A percentile compares a stretch with the other conserved stretches of the same genome.
phyloP scores from a whole-genome alignment of 495 filamentous ascomycete species.

The Aspergillus ostianus region DNA sequence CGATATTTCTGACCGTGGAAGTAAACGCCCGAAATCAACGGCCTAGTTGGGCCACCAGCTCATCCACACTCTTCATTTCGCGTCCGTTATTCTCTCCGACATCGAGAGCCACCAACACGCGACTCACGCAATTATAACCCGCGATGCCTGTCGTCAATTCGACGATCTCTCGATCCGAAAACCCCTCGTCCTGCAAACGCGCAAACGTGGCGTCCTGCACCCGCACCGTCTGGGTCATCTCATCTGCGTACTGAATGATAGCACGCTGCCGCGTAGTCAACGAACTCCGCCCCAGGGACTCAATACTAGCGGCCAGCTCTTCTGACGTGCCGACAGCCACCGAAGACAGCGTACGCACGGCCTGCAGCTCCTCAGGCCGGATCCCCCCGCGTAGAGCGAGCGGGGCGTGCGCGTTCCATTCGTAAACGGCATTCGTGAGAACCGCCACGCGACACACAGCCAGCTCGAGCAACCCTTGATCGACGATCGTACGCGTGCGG shows the following conservation, averaged over 20 bases:
- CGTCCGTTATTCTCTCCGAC: constrained; percentile 52
- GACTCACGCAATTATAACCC: constrained; percentile 82
- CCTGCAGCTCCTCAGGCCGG: constrained; percentile 41
- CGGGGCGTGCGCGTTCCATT: constrained; percentile 76
- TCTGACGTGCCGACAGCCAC: constrained; percentile 29
- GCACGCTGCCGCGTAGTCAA: constrained; percentile 48
- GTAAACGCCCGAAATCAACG: constrained; percentile 3
- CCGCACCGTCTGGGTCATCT: constrained; percentile 43
- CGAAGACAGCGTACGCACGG: constrained; percentile 39
- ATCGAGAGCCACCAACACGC: constrained; percentile 80
- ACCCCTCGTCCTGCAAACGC: constrained; percentile 46
- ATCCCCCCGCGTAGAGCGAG: constrained; percentile 50
- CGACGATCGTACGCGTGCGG: constrained; percentile 60
- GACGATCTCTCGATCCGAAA: constrained; percentile 60
- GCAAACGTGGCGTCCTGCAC: constrained; percentile 63
- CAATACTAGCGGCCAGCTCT: constrained; percentile 18
- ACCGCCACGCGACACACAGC: constrained; percentile 61
- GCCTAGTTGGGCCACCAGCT: constrained; percentile 24
- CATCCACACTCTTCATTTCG: constrained; percentile 44
- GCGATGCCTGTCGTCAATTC: constrained; percentile 77
- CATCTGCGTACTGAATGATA: constrained; percentile 53
- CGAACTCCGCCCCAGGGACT: constrained; percentile 29
- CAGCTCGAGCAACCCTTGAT: constrained; percentile 50
- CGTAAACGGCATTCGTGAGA: constrained; percentile 70
- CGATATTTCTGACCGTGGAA: background rate